Percentiles rank a stretch among this genome's conserved stretches.
phyloP scores from a whole-genome alignment of 805 yeast genomes.

The Candida germanica region DNA sequence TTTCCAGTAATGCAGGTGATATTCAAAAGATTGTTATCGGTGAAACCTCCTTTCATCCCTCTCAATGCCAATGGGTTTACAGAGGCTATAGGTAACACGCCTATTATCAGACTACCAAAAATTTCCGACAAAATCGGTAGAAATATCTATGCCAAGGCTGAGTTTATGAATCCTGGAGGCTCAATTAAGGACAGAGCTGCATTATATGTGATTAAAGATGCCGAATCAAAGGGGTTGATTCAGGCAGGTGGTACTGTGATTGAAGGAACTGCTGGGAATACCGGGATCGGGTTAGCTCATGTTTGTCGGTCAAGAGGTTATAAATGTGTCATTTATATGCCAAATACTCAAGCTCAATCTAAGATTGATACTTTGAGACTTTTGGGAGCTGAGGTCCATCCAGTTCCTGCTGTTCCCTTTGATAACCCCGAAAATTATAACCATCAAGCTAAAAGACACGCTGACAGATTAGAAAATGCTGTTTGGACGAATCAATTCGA shows the following conservation, averaged over 20 bases:
- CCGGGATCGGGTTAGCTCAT: conserved; percentile 89
- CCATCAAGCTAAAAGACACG: conserved; percentile 83
- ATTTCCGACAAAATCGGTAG: conserved; percentile 30
- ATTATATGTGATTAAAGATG: conserved; percentile 68
- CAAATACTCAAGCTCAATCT: conserved; percentile 79
- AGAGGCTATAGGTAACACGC: conserved; percentile 92
- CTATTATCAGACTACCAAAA: conserved; percentile 48
- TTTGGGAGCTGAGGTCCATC: conserved; percentile 82
- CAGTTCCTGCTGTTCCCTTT: conserved; percentile 84
- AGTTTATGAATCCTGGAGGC: conserved; percentile 92
- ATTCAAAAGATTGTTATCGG: conserved; percentile 17
- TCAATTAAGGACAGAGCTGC: conserved; percentile 92
- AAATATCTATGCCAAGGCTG: conserved; percentile 78
- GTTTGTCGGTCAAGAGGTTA: conserved; percentile 81
- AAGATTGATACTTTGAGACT: conserved; percentile 72
- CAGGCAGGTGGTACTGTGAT: conserved; percentile 81
- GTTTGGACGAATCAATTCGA: conserved; percentile 95
- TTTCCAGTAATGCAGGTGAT: conserved; percentile 1
- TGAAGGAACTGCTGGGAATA: conserved; percentile 94
- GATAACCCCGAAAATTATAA: conserved; percentile 83
- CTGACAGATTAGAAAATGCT: conserved; percentile 70
- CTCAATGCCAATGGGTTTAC: conserved; percentile 69
- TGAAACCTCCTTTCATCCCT: conserved; percentile 54
- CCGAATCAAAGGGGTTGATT: conserved; percentile 64
- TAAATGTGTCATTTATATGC: conserved; percentile 85